Evolutionary conservation across 331 rosid genomes (phyloP).

Genomic region (Arachis monticola): DNA sequence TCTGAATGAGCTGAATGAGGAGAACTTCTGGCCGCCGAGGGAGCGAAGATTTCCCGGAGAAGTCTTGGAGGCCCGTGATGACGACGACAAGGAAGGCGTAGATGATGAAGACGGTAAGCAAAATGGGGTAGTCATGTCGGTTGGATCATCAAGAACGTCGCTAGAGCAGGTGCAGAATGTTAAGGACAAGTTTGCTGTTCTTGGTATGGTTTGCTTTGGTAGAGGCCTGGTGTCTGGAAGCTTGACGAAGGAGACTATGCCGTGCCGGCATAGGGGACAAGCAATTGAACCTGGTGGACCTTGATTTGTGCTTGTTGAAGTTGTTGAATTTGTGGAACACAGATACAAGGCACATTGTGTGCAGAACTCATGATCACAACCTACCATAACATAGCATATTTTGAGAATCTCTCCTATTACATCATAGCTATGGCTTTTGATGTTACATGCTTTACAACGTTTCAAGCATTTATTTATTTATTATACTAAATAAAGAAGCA

Average conservation of each 20-base stretch:
- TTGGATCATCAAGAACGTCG: slow-evolving; percentile 55
- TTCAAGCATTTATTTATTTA: no score
- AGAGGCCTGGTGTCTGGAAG: slow-evolving; percentile 58
- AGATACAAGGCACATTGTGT: slow-evolving; percentile 91
- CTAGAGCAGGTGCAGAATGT: slow-evolving; percentile 71
- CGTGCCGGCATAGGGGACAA: slow-evolving; percentile 92
- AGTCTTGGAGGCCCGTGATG: slow-evolving; percentile 42
- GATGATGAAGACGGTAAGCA: slow-evolving; percentile 47
- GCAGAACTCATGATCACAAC: slow-evolving; percentile 97
- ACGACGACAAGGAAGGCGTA: neutral
- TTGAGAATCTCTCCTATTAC: slow-evolving; percentile 5
- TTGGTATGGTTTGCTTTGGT: slow-evolving; percentile 45
- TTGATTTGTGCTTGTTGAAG: slow-evolving; percentile 36
- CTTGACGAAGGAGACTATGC: slow-evolving; percentile 79
- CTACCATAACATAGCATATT: slow-evolving; percentile 48
- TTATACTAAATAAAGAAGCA: no score
- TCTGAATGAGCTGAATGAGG: slow-evolving; percentile 64
- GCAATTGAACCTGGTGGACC: slow-evolving; percentile 90
- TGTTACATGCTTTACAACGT: no score
- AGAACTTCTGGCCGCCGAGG: slow-evolving; percentile 67
- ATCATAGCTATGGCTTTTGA: neutral
- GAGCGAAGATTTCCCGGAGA: slow-evolving; percentile 64
- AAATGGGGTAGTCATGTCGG: slow-evolving; percentile 67
- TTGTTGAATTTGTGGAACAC: slow-evolving; percentile 70
- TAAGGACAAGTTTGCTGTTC: slow-evolving; percentile 67